Conservation (phyloP, 768 basidiomycete genomes). For the Cytidiella melzeri region DNA sequence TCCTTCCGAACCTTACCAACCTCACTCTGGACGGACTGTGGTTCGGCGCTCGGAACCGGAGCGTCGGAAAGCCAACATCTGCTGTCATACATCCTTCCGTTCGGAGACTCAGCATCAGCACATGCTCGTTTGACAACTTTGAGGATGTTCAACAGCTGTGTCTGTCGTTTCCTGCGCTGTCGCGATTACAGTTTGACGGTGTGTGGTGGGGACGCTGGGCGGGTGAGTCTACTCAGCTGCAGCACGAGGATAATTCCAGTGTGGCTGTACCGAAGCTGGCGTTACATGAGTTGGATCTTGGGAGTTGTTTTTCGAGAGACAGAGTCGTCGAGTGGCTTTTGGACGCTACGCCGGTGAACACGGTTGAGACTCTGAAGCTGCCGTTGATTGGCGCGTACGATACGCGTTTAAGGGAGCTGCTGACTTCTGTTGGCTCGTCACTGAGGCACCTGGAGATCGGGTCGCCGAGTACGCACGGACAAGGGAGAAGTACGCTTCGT, state of each 20-base stretch:
- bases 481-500: not conserved
- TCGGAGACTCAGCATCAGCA: constrained; percentile 4
- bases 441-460: constrained; percentile 12
- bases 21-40: constrained; percentile 13
- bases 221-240: not conserved
- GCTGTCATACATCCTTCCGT: constrained; percentile 2
- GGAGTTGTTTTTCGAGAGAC: constrained; percentile 10
- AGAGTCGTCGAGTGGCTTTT: constrained; percentile 11
- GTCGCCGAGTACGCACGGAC: constrained; percentile 8
- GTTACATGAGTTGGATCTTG: constrained; percentile 9
- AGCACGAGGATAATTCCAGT: not conserved
- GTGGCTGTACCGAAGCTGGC: not conserved
- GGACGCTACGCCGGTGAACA: not conserved
- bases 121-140: constrained; percentile 11
- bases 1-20: not conserved
- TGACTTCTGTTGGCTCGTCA: constrained; percentile 3
- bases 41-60: constrained; percentile 2
- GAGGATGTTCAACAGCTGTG: constrained; percentile 4
- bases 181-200: constrained; percentile 8
- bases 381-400: constrained; percentile 10
- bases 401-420: constrained; percentile 8
- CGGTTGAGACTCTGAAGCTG: constrained; percentile 2
- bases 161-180: constrained; percentile 1
- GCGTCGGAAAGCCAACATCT: not conserved
- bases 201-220: constrained; percentile 13